Percentiles rank a stretch among this genome's conserved stretches.
Conservation (phyloP, 345 rosid species). For the Gossypium mustelinum region DNA sequence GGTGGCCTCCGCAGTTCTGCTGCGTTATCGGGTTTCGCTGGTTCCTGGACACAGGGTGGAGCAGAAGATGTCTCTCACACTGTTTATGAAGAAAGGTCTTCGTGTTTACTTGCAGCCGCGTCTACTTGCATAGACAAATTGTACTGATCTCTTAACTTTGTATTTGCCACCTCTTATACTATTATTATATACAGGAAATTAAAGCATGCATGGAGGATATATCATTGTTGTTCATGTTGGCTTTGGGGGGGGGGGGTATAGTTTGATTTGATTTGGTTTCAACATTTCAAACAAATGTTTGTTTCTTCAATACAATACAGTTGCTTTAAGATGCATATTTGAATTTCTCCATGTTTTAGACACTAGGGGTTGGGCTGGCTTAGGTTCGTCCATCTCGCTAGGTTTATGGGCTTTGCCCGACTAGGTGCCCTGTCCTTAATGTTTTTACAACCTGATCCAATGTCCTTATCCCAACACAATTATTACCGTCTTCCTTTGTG, state of each 20-base stretch:
- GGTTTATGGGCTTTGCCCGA: no score
- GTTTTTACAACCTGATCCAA: no score
- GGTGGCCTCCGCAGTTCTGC: constrained; percentile 72
- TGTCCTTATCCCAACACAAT: neutral
- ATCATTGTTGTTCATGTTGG: neutral
- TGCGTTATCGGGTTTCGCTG: constrained; percentile 63
- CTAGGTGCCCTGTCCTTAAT: no score
- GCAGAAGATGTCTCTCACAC: constrained; percentile 91
- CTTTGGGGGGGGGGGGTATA: constrained; percentile 6
- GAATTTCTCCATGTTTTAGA: no score
- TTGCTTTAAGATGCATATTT: neutral
- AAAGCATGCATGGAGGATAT: neutral
- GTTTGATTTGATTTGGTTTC: constrained; percentile 11
- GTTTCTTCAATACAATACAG: constrained; percentile 20
- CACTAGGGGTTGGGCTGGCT: no score
- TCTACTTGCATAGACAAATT: constrained; percentile 19
- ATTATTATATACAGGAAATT: neutral
- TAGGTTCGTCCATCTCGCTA: no score
- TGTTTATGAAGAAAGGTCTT: constrained; percentile 88
- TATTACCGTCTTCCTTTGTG: neutral
- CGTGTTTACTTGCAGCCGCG: constrained; percentile 75
- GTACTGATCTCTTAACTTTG: neutral
- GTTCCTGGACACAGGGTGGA: constrained; percentile 77
- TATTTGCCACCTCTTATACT: neutral
- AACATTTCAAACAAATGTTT: constrained; percentile 21